Evolutionary conservation across 257 asterid species (phyloP), one percentile per base, ranked within the genome.

Genomic region (Avicennia marina): DNA sequence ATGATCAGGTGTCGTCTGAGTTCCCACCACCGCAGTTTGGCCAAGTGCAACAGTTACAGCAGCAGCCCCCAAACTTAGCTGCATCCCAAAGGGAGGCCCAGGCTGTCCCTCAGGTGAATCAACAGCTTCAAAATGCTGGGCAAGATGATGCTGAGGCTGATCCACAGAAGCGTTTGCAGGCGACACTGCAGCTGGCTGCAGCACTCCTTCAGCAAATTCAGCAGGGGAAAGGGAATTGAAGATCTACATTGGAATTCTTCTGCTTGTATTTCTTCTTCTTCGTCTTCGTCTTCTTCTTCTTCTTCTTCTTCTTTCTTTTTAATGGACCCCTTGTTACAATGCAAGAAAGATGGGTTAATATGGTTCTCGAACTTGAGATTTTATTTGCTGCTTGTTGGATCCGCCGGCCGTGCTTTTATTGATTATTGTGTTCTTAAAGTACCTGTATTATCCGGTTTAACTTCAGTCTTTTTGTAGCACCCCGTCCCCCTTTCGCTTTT

Each of bases 171-270:
- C 86, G 96, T 13, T 66, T 90, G 81, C 91, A 90, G 70, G 91
- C 96, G 19, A 90, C 98, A 6, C 74, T 90, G 80, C 89, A 87
- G 76, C 74, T 87, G 42, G 98, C 96, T 1, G 94, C 98, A 0
- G 85, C 86, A 61, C 96, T 90, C 68, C 94, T 90, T 48, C 90
- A 90, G 82, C 98, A 90, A 77, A 90, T 90, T 63, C 94, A 90
- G 74, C 93, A 84, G 51, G 91, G 94, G 24, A 87, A 82, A 66
- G 85, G 90, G 69, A 78, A 69, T 34, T 84, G 63, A 79, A 56
- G 40, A 59, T 5, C 21, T 42, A 34, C 50, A 66, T 41, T 25
- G 10, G 43, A 38, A 46, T 12, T 45, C 16, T 6, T 19, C 40
- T 18, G 40, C 52, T 47, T 13, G 56, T 46, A 17, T 29, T 41